Evolutionary conservation across 2,329 filamentous ascomycete species (phyloP), one percentile per base, ranked within the genome.

Genomic region (Aspergillus caelatus): DNA sequence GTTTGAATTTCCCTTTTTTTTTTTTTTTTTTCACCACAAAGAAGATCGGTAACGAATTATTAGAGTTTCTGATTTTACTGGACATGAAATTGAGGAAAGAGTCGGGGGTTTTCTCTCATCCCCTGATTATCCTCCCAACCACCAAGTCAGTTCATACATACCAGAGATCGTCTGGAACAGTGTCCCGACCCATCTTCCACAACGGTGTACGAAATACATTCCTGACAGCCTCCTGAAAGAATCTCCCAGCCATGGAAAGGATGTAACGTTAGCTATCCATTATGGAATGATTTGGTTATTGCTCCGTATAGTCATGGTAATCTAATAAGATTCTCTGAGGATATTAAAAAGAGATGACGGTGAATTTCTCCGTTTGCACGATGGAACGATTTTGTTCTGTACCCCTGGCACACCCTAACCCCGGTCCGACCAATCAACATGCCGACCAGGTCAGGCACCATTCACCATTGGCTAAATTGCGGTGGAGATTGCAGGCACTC

Each of bases 81-180:
- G 21, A 10, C 57, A 30, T 43, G 41, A 23, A 41, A 36, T 52
- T 50, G 43, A 41, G 26, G 43, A 52, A n/a, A 12, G 45, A 10
- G n/a, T 46, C 34, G 23, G 48, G 26, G 23, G 26, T 3, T 54
- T 54, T 59, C 23, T 36, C 36, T 60, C 16, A 39, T 50, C 46
- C 57, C 57, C 57, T 62, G 61, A 55, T 55, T 46, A 43, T 32
- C 41, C 34, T 61, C 58, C 58, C 53, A 58, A 52, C 60, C 60
- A 58, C 54, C 41, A 41, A 39, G 26, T 41, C 39, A 57, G 8
- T 21, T n/a, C 6, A 43, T 34, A 58, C 56, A 60, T 62, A 39
- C 61, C 57, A 34, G 50, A 56, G 57, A 62, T 62, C 57, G 36
- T 56, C 56, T 52, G 36, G 48, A 26, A 61, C 56, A 46, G 57